Evolutionary conservation across 2,329 filamentous ascomycete genomes (phyloP).

Genomic region (Berkeleyomyces basicola): DNA sequence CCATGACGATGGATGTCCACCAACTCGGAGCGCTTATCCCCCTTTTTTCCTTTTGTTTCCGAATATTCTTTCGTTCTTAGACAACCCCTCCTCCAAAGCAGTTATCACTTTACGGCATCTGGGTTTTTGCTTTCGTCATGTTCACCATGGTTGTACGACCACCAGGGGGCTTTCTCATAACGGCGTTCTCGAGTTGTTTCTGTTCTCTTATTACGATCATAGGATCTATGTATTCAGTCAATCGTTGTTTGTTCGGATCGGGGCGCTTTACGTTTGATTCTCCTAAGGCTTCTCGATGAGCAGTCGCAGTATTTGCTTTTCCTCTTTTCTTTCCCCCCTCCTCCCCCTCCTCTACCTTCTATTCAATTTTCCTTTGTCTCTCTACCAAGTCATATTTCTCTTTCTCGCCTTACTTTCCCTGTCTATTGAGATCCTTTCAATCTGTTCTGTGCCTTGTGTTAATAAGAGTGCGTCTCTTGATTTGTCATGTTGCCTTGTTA

Average conservation of each 20-base stretch:
- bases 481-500: conserved; percentile 1
- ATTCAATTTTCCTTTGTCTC: conserved; percentile 7
- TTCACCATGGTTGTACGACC: conserved; percentile 13
- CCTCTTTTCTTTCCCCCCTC: neutral
- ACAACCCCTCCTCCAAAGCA: conserved; percentile 1
- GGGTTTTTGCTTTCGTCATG: conserved; percentile 13
- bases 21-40: conserved; percentile 4
- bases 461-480: neutral
- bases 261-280: conserved; percentile 10
- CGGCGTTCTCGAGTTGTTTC: conserved; percentile 12
- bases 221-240: conserved; percentile 13
- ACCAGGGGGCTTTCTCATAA: conserved; percentile 9
- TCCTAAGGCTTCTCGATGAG: conserved; percentile 9
- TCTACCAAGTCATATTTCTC: conserved; percentile 2
- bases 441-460: neutral
- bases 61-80: conserved; percentile 6
- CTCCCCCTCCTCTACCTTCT: neutral
- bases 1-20: conserved; percentile 12
- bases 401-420: conserved; percentile 3
- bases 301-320: conserved; percentile 11
- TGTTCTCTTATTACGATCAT: conserved; percentile 12
- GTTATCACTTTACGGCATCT: conserved; percentile 5
- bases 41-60: conserved; percentile 3
- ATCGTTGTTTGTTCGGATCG: conserved; percentile 9
- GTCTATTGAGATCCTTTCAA: conserved; percentile 6